Evolutionary conservation across 352 stramenopile genomes (phyloP), one percentile per base, ranked within the genome.

Genomic region (Phytophthora tentaculata): DNA sequence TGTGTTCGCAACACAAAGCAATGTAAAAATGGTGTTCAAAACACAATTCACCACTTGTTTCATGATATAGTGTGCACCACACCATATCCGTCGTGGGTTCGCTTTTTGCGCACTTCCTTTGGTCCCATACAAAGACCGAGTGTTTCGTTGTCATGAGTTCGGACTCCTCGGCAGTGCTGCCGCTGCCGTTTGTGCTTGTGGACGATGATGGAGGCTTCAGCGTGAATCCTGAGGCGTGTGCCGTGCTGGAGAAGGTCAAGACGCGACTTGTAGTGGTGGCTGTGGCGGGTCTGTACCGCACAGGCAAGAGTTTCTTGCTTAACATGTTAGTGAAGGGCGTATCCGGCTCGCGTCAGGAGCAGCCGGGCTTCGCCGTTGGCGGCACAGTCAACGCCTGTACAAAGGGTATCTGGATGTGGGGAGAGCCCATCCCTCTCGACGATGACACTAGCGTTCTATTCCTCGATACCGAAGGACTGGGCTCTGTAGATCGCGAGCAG

Each of bases 361-460:
- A 24, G 48, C 61, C 23, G 16, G 90, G 88, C 16, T 97, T 97
- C 61, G 74, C 79, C 0, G 90, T 97, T 14, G 91, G 90, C 16
- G 86, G 64, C 19, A 97, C 90, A 0, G 83, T 96, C 0, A 95
- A 97, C 45, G 90, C 89, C 2, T 97, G 91, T 61, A 97, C 91
- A 13, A 96, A 97, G 60, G 91, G 91, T 54, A 97, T 97, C 60
- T 97, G 91, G 90, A 93, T 97, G 74, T 97, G 91, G 90, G 87
- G 89, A 26, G 62, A 86, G 28, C 89, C 89, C 28, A 83, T 95
- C 50, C 74, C 83, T 37, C 61, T 94, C 41, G 77, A 91, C 41
- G 71, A 91, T 44, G 83, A 80, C 62, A 94, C 87, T 16, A 91
- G 69, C 56, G 70, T 91, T 23, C 45, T 97, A 22, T 95, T 97